Conservation (phyloP, 1,139 yeast genomes). For the Magnusiomyces paraingens region DNA sequence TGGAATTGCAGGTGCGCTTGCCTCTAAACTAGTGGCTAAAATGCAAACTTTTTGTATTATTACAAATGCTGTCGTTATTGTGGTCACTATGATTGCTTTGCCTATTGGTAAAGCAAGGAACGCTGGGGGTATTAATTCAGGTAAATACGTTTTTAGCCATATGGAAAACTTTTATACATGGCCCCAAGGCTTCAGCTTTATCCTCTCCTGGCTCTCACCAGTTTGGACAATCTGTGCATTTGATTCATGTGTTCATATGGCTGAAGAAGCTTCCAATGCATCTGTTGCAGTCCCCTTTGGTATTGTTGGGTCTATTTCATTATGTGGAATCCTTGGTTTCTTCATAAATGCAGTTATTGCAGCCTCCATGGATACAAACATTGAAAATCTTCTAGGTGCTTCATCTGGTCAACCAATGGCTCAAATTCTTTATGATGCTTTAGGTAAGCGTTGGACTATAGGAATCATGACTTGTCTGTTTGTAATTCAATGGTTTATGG, state of each 20-base stretch:
- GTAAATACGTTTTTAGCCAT: constrained; percentile 48
- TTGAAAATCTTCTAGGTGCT: constrained; percentile 36
- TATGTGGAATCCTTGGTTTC: constrained; percentile 59
- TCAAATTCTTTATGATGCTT: constrained; percentile 55
- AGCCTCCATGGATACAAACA: constrained; percentile 52
- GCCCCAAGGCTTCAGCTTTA: constrained; percentile 62
- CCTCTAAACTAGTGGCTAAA: constrained; percentile 48
- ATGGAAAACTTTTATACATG: constrained; percentile 51
- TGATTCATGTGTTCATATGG: constrained; percentile 65
- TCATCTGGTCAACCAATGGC: constrained; percentile 39
- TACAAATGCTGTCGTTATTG: constrained; percentile 48
- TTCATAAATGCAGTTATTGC: constrained; percentile 47
- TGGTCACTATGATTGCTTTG: constrained; percentile 58
- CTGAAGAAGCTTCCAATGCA: constrained; percentile 64
- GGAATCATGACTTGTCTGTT: constrained; percentile 29
- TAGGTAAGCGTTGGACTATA: constrained; percentile 63
- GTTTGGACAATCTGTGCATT: constrained; percentile 43
- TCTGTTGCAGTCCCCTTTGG: constrained; percentile 63
- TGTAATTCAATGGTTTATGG: constrained; percentile 48
- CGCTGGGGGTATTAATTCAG: constrained; percentile 35
- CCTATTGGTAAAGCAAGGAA: constrained; percentile 34
- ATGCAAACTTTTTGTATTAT: constrained; percentile 56
- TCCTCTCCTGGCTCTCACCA: constrained; percentile 57
- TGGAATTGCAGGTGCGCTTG: constrained; percentile 42
- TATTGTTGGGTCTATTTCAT: constrained; percentile 47